Evolutionary conservation across 1,284 basidiomycete species (phyloP), one percentile per base, ranked within the genome.

Genomic region (Athelia psychrophila): DNA sequence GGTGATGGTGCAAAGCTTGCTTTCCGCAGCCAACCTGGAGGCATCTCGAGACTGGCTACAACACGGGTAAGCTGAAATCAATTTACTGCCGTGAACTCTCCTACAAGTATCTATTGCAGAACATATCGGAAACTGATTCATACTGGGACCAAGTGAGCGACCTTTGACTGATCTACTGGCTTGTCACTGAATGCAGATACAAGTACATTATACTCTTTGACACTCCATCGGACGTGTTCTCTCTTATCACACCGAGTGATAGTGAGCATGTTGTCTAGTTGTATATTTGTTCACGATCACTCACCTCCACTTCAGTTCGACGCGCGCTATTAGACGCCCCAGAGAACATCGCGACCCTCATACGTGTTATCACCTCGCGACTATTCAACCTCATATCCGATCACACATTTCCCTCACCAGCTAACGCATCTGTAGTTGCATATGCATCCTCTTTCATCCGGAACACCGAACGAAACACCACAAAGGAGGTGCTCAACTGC

Each of bases 1-100:
- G 85, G 86, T 10, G 92, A 95, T 64, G 91, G 93, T 64, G 84
- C 91, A 27, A 95, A 95, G 68, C 82, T 96, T 22, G 84, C 87
- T 19, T 96, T 96, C 67, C 84, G 91, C 47, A 91, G 84, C 58
- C 85, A 88, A 54, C 81, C 88, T 1, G 79, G 80, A 40, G 93
- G 93, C 8, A 84, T 95, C 49, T 77, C 84, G 51, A 88, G 89
- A 63, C 67, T 95, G 35, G 80, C 84, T 44, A 76, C 82, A 18
- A 79, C 76, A 19, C 80, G 88, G 59, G 91, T 93, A 68, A 61
- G 88, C 76, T 45, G 44, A 55, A 40, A 19, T 35, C 23, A 30
- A 25, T 47, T 48, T 36, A 27, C 32, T 40, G 42, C 18, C 27
- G 44, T 46, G 23, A 25, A 32, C 49, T 59, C 38, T 44, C 44